Conservation (phyloP, 192 early-diverging fungal genomes). For the Backusella luteola region DNA sequence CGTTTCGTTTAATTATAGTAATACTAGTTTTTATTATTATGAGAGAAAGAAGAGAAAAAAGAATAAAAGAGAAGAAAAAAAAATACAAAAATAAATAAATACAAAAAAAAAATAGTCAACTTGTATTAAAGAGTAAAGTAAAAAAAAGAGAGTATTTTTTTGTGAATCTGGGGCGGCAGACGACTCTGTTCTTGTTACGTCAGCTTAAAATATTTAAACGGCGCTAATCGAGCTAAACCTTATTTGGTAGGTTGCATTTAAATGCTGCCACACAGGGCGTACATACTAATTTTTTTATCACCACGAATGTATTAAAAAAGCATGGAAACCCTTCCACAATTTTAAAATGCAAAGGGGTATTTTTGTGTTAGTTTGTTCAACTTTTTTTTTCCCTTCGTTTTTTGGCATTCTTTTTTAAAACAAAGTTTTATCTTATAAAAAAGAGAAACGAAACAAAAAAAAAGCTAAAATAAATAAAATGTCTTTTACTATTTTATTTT, state of each 20-base stretch:
- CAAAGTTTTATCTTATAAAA: background rate
- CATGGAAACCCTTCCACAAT: background rate
- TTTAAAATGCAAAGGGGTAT: background rate
- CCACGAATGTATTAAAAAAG: background rate
- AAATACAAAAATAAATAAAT: background rate
- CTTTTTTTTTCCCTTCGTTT: background rate
- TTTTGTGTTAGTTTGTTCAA: background rate
- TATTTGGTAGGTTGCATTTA: background rate
- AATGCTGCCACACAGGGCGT: background rate
- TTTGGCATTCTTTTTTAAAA: background rate
- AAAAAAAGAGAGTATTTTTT: background rate
- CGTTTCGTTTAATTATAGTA: background rate
- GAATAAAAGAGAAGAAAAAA: background rate
- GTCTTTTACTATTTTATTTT: background rate
- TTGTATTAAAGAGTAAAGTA: background rate
- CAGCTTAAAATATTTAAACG: background rate
- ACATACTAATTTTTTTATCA: background rate
- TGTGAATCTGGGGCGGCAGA: background rate
- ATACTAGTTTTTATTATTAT: background rate
- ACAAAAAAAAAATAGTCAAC: background rate
- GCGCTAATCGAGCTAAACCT: background rate
- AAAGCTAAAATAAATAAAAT: background rate
- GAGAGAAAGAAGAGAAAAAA: constrained; percentile 7
- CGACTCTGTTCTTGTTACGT: background rate
- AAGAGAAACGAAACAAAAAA: background rate